Evolutionary conservation across 805 yeast genomes (phyloP).

Genomic region (Ogataea philodendri): DNA sequence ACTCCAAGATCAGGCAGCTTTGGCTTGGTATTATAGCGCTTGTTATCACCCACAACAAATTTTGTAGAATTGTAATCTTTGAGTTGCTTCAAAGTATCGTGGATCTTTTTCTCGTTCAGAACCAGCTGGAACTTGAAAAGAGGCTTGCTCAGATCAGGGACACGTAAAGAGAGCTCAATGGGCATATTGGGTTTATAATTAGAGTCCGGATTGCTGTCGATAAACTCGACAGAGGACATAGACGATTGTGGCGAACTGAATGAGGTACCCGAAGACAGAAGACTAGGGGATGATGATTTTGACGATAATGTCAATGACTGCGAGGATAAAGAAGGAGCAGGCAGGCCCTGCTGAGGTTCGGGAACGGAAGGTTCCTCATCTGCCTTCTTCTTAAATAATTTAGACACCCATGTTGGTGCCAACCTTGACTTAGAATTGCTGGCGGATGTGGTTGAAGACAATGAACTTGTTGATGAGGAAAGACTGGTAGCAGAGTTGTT

Average conservation of each 20-base stretch:
- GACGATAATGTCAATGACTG: constrained; percentile 26
- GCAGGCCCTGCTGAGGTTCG: no score
- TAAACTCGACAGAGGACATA: constrained; percentile 24
- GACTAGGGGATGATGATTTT: constrained; percentile 32
- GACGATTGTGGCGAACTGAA: constrained; percentile 33
- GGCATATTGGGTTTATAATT: constrained; percentile 29
- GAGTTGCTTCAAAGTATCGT: constrained; percentile 15
- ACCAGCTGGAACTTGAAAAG: constrained; percentile 29
- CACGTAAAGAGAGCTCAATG: constrained; percentile 41
- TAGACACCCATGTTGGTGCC: constrained; percentile 27
- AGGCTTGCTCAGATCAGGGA: constrained; percentile 23
- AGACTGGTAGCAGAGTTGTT: constrained; percentile 12
- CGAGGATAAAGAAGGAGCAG: constrained; percentile 22
- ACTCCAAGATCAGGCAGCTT: constrained; percentile 21
- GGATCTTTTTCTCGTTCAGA: constrained; percentile 26
- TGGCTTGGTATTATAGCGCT: constrained; percentile 18
- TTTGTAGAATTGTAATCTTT: constrained; percentile 17
- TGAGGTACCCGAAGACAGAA: constrained; percentile 25
- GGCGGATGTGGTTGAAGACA: constrained; percentile 7
- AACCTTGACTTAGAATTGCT: constrained; percentile 14
- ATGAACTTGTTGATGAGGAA: constrained; percentile 13
- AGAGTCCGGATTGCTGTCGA: constrained; percentile 13
- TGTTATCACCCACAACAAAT: constrained; percentile 10
- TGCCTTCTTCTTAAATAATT: constrained; percentile 26
- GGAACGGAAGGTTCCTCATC: no score